Evolutionary conservation across 768 basidiomycete genomes (phyloP).

Genomic region (Xanthoconium stramineum): DNA sequence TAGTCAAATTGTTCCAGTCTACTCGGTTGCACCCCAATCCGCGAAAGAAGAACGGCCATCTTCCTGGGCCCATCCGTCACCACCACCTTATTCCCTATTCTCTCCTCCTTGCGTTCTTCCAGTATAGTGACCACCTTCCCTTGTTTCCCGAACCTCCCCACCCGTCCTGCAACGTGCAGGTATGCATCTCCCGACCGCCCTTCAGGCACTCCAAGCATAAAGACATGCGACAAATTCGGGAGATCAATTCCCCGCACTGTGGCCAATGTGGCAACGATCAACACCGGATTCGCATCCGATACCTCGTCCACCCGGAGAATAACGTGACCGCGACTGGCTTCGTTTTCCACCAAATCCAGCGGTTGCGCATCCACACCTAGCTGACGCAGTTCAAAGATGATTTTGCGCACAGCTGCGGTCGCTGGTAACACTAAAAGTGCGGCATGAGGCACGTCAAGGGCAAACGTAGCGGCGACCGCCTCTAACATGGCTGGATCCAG

Average conservation of each 20-base stretch:
- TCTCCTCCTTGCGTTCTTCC: slow-evolving; percentile 34
- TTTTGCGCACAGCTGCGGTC: slow-evolving; percentile 55
- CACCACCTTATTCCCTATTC: slow-evolving; percentile 26
- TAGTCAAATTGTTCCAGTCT: slow-evolving; percentile 50
- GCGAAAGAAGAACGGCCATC: slow-evolving; percentile 44
- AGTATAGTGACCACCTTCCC: slow-evolving; percentile 69
- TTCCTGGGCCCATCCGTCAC: slow-evolving; percentile 35
- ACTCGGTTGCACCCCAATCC: slow-evolving; percentile 43
- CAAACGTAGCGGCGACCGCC: slow-evolving; percentile 67
- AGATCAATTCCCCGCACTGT: slow-evolving; percentile 74
- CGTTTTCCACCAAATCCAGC: slow-evolving; percentile 49
- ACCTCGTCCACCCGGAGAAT: slow-evolving; percentile 31
- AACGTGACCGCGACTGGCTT: slow-evolving; percentile 43
- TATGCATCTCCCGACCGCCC: slow-evolving; percentile 56
- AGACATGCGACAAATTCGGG: slow-evolving; percentile 69
- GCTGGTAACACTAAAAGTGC: slow-evolving; percentile 70
- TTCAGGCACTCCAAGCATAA: slow-evolving; percentile 62
- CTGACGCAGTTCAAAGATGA: slow-evolving; percentile 59
- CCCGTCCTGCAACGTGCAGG: slow-evolving; percentile 68
- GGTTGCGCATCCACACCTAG: slow-evolving; percentile 67
- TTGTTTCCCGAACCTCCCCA: slow-evolving; percentile 64
- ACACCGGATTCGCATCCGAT: slow-evolving; percentile 48
- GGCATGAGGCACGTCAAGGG: slow-evolving; percentile 64
- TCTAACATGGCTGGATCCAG: slow-evolving; percentile 59
- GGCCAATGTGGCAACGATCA: slow-evolving; percentile 68